Evolutionary conservation across 2,329 filamentous ascomycete species (phyloP).

Genomic region (Trichoderma asperellum): DNA sequence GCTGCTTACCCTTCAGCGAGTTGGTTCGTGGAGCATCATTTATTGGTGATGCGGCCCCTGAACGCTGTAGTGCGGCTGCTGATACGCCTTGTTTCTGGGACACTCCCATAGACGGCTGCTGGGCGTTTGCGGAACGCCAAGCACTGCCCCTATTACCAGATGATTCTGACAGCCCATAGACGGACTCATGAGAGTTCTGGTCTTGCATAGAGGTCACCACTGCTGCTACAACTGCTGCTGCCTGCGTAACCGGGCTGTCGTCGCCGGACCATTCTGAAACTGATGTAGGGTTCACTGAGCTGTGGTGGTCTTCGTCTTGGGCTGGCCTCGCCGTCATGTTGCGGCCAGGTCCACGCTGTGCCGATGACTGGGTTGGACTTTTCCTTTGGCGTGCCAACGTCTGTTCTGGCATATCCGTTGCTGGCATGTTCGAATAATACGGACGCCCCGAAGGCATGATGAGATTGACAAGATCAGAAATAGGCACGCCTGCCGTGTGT

Average conservation of each 20-base stretch:
- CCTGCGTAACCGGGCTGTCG: slow-evolving; percentile 20
- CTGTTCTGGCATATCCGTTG: slow-evolving; percentile 17
- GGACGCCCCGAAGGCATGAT: slow-evolving; percentile 32
- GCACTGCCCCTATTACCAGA: not conserved
- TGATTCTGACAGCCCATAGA: slow-evolving; percentile 6
- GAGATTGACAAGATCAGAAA: slow-evolving; percentile 29
- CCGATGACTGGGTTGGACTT: not conserved
- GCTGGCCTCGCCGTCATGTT: not conserved
- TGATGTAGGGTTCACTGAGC: not conserved
- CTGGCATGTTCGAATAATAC: slow-evolving; percentile 31
- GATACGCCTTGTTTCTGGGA: slow-evolving; percentile 31
- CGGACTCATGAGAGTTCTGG: slow-evolving; percentile 14
- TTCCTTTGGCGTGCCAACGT: slow-evolving; percentile 1
- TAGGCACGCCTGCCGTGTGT: slow-evolving; percentile 28
- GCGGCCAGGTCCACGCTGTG: not conserved
- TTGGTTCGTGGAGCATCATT: slow-evolving; percentile 36
- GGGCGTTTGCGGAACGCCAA: slow-evolving; percentile 31
- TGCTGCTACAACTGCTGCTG: slow-evolving; percentile 12
- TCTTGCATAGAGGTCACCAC: slow-evolving; percentile 15
- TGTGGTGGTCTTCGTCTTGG: not conserved
- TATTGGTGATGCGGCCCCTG: slow-evolving; percentile 41
- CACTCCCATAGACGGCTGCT: slow-evolving; percentile 36
- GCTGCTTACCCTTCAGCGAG: slow-evolving; percentile 42
- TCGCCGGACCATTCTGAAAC: slow-evolving; percentile 18
- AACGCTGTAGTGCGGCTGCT: slow-evolving; percentile 36